Percentiles rank a stretch among this genome's conserved stretches.
phyloP scores from a whole-genome alignment of 345 rosid genomes.

The Camelina neglecta region DNA sequence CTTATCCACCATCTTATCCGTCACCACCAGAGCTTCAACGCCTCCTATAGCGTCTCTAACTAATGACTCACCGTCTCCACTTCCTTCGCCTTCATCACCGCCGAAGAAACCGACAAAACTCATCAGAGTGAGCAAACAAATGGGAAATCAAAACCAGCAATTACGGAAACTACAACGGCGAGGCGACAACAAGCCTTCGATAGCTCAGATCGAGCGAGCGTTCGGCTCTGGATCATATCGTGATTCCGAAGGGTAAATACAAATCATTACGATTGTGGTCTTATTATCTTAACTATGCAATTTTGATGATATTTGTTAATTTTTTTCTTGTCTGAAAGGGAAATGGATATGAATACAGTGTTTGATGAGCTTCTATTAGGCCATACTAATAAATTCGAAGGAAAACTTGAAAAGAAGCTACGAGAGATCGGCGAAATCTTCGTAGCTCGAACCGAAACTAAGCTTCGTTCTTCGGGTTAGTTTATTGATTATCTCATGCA shows the following conservation, averaged over 20 bases:
- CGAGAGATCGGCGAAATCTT: constrained; percentile 78
- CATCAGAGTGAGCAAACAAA: constrained; percentile 9
- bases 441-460: constrained; percentile 49
- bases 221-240: constrained; percentile 83
- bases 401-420: constrained; percentile 64
- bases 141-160: constrained; percentile 27
- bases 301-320: not conserved
- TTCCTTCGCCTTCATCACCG: constrained; percentile 6
- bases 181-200: constrained; percentile 52
- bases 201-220: constrained; percentile 73
- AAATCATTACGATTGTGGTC: not conserved
- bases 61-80: constrained; percentile 32
- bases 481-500: not conserved
- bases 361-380: constrained; percentile 58
- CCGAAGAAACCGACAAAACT: constrained; percentile 24
- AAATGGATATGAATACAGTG: constrained; percentile 50
- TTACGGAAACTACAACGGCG: constrained; percentile 28
- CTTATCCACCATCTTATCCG: constrained; percentile 44
- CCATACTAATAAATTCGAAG: constrained; percentile 53
- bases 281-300: not conserved
- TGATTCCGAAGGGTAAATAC: constrained; percentile 58
- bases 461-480: constrained; percentile 63
- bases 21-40: constrained; percentile 34
- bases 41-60: constrained; percentile 33
- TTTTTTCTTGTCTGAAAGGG: constrained; percentile 42